phyloP scores from a whole-genome alignment of 2,329 filamentous ascomycete species.

The Ophiostoma himal-ulmi region DNA sequence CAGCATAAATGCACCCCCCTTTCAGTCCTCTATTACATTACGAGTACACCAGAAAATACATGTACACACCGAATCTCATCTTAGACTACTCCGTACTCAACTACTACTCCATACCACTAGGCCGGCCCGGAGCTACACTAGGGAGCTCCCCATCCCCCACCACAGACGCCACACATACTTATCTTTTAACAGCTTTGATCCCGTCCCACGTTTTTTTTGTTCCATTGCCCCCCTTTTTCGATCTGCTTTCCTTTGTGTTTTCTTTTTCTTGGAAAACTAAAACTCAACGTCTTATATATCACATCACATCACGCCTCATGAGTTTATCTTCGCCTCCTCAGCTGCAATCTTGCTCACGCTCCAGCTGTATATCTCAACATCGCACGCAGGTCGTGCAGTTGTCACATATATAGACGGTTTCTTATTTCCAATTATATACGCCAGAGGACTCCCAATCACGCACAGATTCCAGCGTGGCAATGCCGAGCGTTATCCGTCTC shows the following conservation, averaged over 20 bases:
- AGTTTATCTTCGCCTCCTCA: not conserved
- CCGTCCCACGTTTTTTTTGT: not conserved
- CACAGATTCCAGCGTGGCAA: not conserved
- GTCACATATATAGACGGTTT: not conserved
- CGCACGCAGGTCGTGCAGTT: not conserved
- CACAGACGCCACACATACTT: not conserved
- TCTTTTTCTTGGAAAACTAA: not conserved
- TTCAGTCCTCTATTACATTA: not conserved
- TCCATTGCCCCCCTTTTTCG: constrained; percentile 8
- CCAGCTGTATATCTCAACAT: not conserved
- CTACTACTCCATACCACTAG: not conserved
- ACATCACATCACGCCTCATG: not conserved
- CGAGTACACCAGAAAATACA: not conserved
- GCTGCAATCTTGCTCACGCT: not conserved
- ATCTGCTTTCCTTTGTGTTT: not conserved
- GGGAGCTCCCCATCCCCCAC: not conserved
- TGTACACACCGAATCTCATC: not conserved
- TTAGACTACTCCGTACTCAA: not conserved
- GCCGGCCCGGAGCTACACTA: constrained; percentile 4
- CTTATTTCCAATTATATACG: not conserved
- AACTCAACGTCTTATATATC: not conserved
- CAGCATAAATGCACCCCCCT: not conserved
- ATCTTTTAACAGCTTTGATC: not conserved
- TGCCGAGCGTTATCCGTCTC: not conserved
- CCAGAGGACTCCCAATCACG: not conserved